Conservation (phyloP, 2,329 filamentous ascomycete species). For the Blumeriella jaapii region DNA sequence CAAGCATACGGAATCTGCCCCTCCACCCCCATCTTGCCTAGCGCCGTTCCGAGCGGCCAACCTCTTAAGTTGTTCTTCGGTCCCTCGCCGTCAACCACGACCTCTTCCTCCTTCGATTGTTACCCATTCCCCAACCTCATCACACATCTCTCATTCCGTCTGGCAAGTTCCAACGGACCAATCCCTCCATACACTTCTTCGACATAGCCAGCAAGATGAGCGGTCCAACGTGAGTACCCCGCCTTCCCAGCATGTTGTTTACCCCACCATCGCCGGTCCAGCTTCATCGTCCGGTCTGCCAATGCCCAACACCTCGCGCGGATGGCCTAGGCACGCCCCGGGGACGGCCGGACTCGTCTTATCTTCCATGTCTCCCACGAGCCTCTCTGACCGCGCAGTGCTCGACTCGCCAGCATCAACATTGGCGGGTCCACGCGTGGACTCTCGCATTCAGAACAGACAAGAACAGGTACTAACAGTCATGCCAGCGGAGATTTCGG, state of each 20-base stretch:
- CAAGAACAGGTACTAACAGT: constrained; percentile 18
- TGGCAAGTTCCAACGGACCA: constrained; percentile 6
- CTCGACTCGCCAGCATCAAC: constrained; percentile 63
- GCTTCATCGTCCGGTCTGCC: no score
- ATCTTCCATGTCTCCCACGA: constrained; percentile 2
- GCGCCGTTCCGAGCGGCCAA: no score
- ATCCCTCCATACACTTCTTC: background rate
- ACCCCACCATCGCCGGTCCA: constrained; percentile 23
- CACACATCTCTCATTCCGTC: constrained; percentile 2
- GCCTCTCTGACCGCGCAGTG: constrained; percentile 38
- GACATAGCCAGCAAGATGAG: constrained; percentile 19
- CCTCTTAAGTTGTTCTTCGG: no score
- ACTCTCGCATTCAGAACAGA: constrained; percentile 1
- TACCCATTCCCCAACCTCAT: background rate
- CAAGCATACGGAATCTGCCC: no score
- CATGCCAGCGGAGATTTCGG: constrained; percentile 57
- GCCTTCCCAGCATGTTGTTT: constrained; percentile 23
- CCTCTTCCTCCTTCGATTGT: constrained; percentile 2
- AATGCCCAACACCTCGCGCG: no score
- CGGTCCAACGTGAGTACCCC: constrained; percentile 47
- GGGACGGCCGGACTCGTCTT: no score
- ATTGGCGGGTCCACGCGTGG: constrained; percentile 42
- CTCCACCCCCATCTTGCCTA: no score
- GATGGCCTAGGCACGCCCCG: no score
- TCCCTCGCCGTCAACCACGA: constrained; percentile 5